phyloP scores from a whole-genome alignment of 257 asterid species.

The Penstemon davidsonii region DNA sequence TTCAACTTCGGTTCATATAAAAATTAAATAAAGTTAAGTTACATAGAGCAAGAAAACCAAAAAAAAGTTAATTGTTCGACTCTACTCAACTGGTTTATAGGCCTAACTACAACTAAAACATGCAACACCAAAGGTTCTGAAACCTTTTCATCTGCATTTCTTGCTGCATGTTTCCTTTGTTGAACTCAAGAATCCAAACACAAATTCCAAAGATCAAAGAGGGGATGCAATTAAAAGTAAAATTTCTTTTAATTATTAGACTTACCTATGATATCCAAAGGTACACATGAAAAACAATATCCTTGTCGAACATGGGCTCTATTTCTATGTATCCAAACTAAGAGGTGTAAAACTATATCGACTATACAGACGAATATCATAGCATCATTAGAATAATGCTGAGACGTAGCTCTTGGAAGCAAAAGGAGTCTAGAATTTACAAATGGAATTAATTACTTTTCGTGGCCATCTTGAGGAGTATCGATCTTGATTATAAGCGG shows the following conservation, averaged over 20 bases:
- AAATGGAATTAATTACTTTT: conserved; percentile 41
- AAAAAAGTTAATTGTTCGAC: no score
- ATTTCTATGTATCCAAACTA: conserved; percentile 26
- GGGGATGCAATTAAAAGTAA: conserved; percentile 1
- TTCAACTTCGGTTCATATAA: no score
- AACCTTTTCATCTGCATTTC: conserved; percentile 1
- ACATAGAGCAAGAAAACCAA: no score
- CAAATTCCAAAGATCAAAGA: conserved; percentile 5
- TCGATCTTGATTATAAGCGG: conserved; percentile 78
- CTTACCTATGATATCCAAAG: conserved; percentile 20
- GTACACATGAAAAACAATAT: conserved; percentile 19
- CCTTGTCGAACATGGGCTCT: not conserved
- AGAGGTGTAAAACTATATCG: conserved; percentile 10
- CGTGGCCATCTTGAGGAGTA: conserved; percentile 50
- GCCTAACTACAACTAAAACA: no score
- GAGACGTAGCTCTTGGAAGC: conserved; percentile 15
- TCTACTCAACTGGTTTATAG: no score
- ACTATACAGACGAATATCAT: conserved; percentile 60
- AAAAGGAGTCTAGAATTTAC: conserved; percentile 51
- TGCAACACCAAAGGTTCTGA: not conserved
- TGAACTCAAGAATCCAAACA: conserved; percentile 16
- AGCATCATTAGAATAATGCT: conserved; percentile 23
- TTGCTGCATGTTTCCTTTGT: not conserved
- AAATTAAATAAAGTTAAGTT: no score
- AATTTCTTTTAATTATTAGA: conserved; percentile 22